Conservation (phyloP, 2,329 filamentous ascomycete genomes). For the Nectriaceae sp. region DNA sequence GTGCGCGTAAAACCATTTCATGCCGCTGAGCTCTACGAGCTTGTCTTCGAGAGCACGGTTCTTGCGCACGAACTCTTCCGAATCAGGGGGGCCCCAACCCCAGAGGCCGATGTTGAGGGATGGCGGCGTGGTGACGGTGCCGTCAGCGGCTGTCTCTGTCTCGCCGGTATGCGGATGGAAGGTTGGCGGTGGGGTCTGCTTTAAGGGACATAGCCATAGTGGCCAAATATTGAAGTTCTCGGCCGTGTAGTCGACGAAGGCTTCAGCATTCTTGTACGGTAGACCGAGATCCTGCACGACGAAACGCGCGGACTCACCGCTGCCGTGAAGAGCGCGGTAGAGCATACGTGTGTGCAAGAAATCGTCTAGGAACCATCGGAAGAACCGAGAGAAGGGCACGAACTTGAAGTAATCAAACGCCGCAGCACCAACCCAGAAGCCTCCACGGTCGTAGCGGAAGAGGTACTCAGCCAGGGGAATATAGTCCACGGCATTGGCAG, state of each 20-base stretch:
- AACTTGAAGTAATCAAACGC: conserved; percentile 68
- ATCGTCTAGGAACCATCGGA: conserved; percentile 70
- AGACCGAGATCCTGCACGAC: conserved; percentile 69
- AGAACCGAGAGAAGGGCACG: conserved; percentile 65
- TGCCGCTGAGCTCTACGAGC: conserved; percentile 68
- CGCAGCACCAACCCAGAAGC: conserved; percentile 71
- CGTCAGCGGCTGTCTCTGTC: conserved; percentile 24
- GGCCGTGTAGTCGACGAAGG: conserved; percentile 58
- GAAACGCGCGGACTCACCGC: conserved; percentile 64
- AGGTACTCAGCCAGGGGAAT: conserved; percentile 72
- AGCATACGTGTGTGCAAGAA: conserved; percentile 75
- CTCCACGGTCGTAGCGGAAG: conserved; percentile 75
- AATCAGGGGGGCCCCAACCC: conserved; percentile 68
- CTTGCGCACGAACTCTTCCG: conserved; percentile 62
- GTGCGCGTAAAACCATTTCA: conserved; percentile 88
- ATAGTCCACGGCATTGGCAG: conserved; percentile 47
- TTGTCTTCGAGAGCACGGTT: conserved; percentile 74
- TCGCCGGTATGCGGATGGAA: conserved; percentile 56
- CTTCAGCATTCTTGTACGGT: conserved; percentile 52
- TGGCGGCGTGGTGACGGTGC: conserved; percentile 26
- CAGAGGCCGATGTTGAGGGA: conserved; percentile 73
- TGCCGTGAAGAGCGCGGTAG: conserved; percentile 70
- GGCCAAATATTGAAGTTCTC: conserved; percentile 57
- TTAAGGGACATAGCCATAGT: conserved; percentile 60
- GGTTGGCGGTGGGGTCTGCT: conserved; percentile 49